Evolutionary conservation across 2,329 filamentous ascomycete genomes (phyloP).

Genomic region (Hortaea werneckii): DNA sequence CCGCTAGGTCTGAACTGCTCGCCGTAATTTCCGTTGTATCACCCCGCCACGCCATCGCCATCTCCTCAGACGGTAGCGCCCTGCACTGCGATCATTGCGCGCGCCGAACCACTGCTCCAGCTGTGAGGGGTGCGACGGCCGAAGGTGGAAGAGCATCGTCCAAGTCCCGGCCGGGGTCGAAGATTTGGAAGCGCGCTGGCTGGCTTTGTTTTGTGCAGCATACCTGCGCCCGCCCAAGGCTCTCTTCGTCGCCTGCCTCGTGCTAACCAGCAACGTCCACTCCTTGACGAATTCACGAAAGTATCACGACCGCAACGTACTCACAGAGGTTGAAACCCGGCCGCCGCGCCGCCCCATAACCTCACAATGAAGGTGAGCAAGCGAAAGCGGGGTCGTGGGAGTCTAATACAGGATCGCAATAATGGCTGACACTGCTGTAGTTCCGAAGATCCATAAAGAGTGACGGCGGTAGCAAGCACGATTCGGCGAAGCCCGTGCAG

Average conservation of each 20-base stretch:
- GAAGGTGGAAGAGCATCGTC: no score
- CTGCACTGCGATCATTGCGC: not conserved
- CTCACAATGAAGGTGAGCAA: slow-evolving; percentile 12
- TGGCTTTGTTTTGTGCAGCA: no score
- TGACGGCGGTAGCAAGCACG: slow-evolving; percentile 54
- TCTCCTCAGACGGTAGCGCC: not conserved
- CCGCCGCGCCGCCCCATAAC: not conserved
- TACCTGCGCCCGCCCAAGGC: no score
- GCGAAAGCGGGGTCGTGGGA: not conserved
- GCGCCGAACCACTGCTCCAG: not conserved
- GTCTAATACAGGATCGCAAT: not conserved
- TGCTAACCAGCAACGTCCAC: no score
- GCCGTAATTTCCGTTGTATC: not conserved
- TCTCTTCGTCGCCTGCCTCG: no score
- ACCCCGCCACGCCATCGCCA: not conserved
- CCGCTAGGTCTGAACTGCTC: no score
- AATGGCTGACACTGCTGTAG: slow-evolving; percentile 18
- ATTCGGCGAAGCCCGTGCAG: slow-evolving; percentile 52
- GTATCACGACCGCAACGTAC: no score
- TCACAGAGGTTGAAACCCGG: no score
- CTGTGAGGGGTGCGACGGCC: no score
- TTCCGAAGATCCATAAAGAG: slow-evolving; percentile 83
- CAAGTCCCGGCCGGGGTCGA: no score
- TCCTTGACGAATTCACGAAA: no score
- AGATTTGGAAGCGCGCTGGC: no score